phyloP scores from a whole-genome alignment of 345 rosid genomes.

The Dovyalis caffra region DNA sequence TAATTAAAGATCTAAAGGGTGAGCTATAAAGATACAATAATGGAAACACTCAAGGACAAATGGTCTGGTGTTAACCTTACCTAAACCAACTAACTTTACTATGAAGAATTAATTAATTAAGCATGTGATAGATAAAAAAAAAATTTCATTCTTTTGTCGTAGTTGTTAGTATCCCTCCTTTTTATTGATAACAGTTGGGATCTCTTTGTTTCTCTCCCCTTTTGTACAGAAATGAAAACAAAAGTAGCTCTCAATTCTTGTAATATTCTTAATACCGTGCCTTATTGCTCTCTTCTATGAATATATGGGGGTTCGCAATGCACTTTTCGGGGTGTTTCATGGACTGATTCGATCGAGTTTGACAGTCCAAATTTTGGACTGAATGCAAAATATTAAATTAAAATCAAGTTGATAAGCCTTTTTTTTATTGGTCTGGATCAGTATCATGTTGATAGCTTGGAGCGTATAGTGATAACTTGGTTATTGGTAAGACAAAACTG shows the following conservation, averaged over 20 bases:
- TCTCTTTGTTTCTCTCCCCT: slow-evolving; percentile 30
- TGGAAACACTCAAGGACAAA: slow-evolving; percentile 24
- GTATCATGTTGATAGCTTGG: not conserved
- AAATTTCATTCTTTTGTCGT: slow-evolving; percentile 16
- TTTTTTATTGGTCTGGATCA: not conserved
- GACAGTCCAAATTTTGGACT: not conserved
- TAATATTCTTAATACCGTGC: not conserved
- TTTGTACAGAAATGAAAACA: not conserved
- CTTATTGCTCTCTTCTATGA: slow-evolving; percentile 10
- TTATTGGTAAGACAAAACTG: not conserved
- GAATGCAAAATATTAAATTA: too few species aligned
- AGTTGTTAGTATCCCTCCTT: slow-evolving; percentile 17
- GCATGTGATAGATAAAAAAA: not conserved
- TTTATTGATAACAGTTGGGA: slow-evolving; percentile 1
- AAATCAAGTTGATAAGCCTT: not conserved
- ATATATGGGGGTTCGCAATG: slow-evolving; percentile 13
- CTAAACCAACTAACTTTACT: slow-evolving; percentile 44
- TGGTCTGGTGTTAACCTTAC: slow-evolving; percentile 35
- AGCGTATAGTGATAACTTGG: not conserved
- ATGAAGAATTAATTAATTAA: not conserved
- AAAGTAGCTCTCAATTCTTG: slow-evolving; percentile 5
- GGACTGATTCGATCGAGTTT: slow-evolving; percentile 2
- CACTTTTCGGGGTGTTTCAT: not conserved
- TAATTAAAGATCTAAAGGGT: not conserved
- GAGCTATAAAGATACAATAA: slow-evolving; percentile 7